phyloP scores from a whole-genome alignment of 2,329 filamentous ascomycete genomes.

The Lasiodiplodia theobromae region DNA sequence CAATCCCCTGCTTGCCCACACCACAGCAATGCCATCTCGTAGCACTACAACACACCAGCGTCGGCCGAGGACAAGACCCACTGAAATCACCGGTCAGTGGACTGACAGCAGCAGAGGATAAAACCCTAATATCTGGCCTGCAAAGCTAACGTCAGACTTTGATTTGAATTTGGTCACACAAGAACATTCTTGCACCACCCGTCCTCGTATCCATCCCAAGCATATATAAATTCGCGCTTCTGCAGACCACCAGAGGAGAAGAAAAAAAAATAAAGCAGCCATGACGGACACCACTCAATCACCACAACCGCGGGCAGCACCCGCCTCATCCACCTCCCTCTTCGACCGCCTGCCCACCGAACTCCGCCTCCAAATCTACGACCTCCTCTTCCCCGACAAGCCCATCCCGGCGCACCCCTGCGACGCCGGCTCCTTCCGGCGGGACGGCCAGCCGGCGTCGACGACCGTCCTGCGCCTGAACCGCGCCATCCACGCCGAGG shows the following conservation, averaged over 20 bases:
- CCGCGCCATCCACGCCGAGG: constrained; percentile 24
- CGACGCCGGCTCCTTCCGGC: constrained; percentile 1
- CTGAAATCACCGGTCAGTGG: constrained; percentile 19
- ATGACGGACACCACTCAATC: background rate
- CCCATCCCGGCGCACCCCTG: constrained; percentile 10
- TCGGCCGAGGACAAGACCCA: constrained; percentile 3
- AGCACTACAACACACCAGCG: background rate
- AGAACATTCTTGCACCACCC: background rate
- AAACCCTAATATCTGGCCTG: constrained; percentile 1
- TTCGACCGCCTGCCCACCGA: constrained; percentile 24
- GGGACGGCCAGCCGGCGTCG: background rate
- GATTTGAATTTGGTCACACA: background rate
- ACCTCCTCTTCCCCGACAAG: constrained; percentile 26
- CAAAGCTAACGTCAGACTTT: background rate
- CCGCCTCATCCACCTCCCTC: constrained; percentile 3
- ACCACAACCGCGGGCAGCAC: background rate
- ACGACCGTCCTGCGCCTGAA: constrained; percentile 13
- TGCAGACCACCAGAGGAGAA: background rate
- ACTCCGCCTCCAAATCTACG: constrained; percentile 30
- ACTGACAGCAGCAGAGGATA: constrained; percentile 1
- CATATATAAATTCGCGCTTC: background rate
- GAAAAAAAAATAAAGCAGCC: background rate
- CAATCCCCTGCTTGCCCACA: background rate
- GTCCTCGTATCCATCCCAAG: background rate
- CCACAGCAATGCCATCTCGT: background rate